Conservation (phyloP, 805 yeast genomes). For the Candida verbasci region DNA sequence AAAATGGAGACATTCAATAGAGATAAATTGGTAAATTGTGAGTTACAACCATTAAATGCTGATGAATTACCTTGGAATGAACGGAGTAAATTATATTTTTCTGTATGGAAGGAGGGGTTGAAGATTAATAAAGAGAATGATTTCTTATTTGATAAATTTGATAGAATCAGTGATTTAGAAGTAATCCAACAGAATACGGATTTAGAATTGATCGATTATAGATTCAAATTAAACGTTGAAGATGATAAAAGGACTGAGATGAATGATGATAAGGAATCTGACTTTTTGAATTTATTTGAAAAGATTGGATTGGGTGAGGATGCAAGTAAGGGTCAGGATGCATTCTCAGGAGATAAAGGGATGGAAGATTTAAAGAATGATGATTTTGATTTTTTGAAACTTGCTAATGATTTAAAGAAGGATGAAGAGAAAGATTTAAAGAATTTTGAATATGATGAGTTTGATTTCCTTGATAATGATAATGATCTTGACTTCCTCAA, state of each 20-base stretch:
- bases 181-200: neutral
- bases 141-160: slow-evolving; percentile 6
- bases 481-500: too few species aligned
- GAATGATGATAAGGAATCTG: neutral
- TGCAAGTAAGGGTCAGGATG: too few species aligned
- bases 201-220: slow-evolving; percentile 4
- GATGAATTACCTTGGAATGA: slow-evolving; percentile 31
- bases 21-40: slow-evolving; percentile 8
- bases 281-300: slow-evolving; percentile 2
- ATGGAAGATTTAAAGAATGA: too few species aligned
- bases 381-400: too few species aligned
- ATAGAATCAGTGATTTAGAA: slow-evolving; percentile 2
- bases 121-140: slow-evolving; percentile 1
- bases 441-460: too few species aligned
- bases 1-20: slow-evolving; percentile 14
- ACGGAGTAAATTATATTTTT: slow-evolving; percentile 8
- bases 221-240: slow-evolving; percentile 1
- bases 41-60: slow-evolving; percentile 22
- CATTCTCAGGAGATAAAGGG: too few species aligned
- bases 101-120: neutral
- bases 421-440: neutral
- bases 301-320: neutral
- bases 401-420: too few species aligned
- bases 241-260: neutral
- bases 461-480: too few species aligned